These are phyloP conservation scores for Termitomyces sp. DNA, from an alignment of 1,284 basidiomycete genomes.

Conservation along the genomic window DNA sequence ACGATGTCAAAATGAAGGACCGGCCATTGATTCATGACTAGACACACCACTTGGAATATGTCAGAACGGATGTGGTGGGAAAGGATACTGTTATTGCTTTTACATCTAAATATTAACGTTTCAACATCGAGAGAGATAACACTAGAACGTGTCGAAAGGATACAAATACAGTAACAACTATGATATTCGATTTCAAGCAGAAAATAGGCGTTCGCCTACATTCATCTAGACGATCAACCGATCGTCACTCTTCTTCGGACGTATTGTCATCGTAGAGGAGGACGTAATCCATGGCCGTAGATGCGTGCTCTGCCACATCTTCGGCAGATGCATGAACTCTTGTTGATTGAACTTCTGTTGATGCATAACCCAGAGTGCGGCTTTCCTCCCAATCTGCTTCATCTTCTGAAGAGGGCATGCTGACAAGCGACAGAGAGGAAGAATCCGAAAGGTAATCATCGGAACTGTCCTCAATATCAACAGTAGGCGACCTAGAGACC, in stretches of 20 bases:
- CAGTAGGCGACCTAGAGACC: slow-evolving; percentile 13
- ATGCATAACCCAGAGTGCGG: slow-evolving; percentile 36
- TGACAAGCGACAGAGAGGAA: slow-evolving; percentile 61
- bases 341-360: slow-evolving; percentile 43
- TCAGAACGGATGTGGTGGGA: slow-evolving; percentile 13
- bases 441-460: slow-evolving; percentile 46
- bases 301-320: slow-evolving; percentile 21
- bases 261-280: slow-evolving; percentile 64
- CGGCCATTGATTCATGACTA: background rate
- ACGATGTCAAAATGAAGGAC: background rate
- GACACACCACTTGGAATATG: slow-evolving; percentile 6
- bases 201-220: background rate
- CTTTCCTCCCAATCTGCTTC: slow-evolving; percentile 57
- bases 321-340: slow-evolving; percentile 36
- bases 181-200: background rate
- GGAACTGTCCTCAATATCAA: slow-evolving; percentile 42
- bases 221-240: background rate
- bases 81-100: slow-evolving; percentile 12
- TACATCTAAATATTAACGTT: background rate
- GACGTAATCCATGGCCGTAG: slow-evolving; percentile 53
- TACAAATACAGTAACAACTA: slow-evolving; percentile 6
- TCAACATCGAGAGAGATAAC: background rate
- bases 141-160: background rate
- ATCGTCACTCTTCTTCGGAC: slow-evolving; percentile 37
- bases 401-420: slow-evolving; percentile 49